Base-by-base conservation (phyloP, 1,284 basidiomycete species). In the Pascua sp. region DNA sequence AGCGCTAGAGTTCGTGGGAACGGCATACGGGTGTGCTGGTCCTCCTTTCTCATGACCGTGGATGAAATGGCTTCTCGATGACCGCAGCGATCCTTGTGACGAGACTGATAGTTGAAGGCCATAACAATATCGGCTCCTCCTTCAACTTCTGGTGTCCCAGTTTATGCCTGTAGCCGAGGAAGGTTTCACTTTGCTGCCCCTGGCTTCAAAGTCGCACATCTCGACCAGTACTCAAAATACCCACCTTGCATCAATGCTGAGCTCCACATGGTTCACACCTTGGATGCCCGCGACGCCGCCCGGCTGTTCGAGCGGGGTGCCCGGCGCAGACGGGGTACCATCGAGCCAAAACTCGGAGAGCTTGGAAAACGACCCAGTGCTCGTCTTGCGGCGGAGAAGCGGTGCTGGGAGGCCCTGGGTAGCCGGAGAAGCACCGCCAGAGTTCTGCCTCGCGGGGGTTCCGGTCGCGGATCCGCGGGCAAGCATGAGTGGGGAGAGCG, bases 201-300 rank as follows among this genome's bases (percentile, higher is more conserved):
- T 32, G 24, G 4, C 24, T 32, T 32, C 24, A 32, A 32, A 32
- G 24, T 32, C 24, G 24, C 24, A 7, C 7, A 32, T 32, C 24
- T 32, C 24, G 24, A 7, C 24, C 24, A 7, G 24, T 3, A 32
- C 7, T 32, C 24, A 32, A 32, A 36, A 24, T 49, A 76, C 87
- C 85, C 77, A 90, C 88, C 84, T 85, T 42, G 89, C 83, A 67
- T 90, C 84, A 50, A 93, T 77, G 65, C 77, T 82, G 10, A 82
- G 66, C 17, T 80, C 77, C 18, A 83, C 81, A 77, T 91, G 86
- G 42, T 80, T 79, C 47, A 93, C 70, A 11, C 86, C 88, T 51
- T 86, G 83, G 56, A 85, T 81, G 8, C 83, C 81, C 7, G 51
- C 49, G 56, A 85, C 81, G 8, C 83, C 81, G 3, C 49, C 49